These are phyloP conservation scores for Fonsecaea pugnacius DNA, from an alignment of 2,329 filamentous ascomycete species.

Conservation along the genomic window DNA sequence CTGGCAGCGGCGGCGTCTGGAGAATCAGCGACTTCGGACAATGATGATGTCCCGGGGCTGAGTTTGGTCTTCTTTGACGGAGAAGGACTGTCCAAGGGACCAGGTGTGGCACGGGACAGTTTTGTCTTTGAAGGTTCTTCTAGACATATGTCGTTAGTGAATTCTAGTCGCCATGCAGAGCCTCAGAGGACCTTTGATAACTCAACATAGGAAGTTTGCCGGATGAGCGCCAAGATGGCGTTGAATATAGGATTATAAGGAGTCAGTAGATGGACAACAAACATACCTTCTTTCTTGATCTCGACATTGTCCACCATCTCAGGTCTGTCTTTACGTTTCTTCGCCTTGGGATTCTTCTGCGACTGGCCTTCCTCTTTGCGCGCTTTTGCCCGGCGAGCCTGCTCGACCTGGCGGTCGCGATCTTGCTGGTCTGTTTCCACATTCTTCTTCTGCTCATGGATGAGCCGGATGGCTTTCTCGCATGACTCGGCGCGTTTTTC, in stretches of 20 bases:
- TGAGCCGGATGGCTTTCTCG: slow-evolving; percentile 63
- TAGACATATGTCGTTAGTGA: slow-evolving; percentile 19
- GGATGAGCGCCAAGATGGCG: slow-evolving; percentile 4
- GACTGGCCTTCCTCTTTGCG: slow-evolving; percentile 50
- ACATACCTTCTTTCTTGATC: slow-evolving; percentile 60
- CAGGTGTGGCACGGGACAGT: slow-evolving; percentile 29
- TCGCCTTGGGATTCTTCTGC: slow-evolving; percentile 67
- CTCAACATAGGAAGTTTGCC: slow-evolving; percentile 14
- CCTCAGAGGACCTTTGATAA: neutral
- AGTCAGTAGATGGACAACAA: neutral
- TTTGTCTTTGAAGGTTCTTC: slow-evolving; percentile 33
- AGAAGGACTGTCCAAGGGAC: slow-evolving; percentile 36
- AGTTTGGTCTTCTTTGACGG: slow-evolving; percentile 39
- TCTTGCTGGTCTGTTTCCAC: slow-evolving; percentile 58
- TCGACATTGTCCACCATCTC: slow-evolving; percentile 60
- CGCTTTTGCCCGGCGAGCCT: slow-evolving; percentile 51
- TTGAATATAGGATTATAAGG: neutral
- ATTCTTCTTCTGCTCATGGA: slow-evolving; percentile 63
- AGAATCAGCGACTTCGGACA: slow-evolving; percentile 39
- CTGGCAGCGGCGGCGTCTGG: slow-evolving; percentile 47
- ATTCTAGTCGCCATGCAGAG: neutral
- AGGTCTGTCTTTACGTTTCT: slow-evolving; percentile 76
- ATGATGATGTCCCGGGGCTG: slow-evolving; percentile 38
- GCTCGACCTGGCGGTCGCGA: slow-evolving; percentile 55
- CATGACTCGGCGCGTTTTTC: slow-evolving; percentile 62